Conservation (phyloP, 1,284 basidiomycete species). For the Cryptococcus neoformans region DNA sequence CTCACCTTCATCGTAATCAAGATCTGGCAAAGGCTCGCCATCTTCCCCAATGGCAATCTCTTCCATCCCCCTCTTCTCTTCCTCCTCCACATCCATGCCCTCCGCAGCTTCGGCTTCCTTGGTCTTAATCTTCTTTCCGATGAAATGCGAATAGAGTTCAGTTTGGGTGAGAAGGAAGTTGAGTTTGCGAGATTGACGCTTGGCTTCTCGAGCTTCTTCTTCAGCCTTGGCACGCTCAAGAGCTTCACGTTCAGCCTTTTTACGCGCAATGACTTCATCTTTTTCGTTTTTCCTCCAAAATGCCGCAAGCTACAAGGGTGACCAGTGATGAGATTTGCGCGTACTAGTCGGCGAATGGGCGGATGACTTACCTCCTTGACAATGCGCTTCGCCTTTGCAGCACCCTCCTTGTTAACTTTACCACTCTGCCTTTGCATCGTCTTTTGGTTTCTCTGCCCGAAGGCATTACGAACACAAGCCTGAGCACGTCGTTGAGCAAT, state of each 20-base stretch:
- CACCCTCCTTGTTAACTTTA: slow-evolving; percentile 82
- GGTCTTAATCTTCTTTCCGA: slow-evolving; percentile 97
- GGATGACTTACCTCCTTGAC: slow-evolving; percentile 38
- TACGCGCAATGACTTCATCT: slow-evolving; percentile 82
- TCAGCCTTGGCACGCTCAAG: slow-evolving; percentile 86
- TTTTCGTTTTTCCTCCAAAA: slow-evolving; percentile 99
- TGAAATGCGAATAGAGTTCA: slow-evolving; percentile 98
- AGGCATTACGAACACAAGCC: slow-evolving; percentile 59
- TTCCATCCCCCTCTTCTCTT: slow-evolving; percentile 30
- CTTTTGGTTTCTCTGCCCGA: slow-evolving; percentile 76
- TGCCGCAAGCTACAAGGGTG: slow-evolving; percentile 69
- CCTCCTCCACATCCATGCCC: slow-evolving; percentile 20
- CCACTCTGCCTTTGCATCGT: slow-evolving; percentile 73
- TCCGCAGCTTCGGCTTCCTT: slow-evolving; percentile 70
- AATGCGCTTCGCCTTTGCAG: slow-evolving; percentile 60
- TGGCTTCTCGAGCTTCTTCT: slow-evolving; percentile 94
- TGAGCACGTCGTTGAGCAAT: slow-evolving; percentile 30
- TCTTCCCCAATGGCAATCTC: slow-evolving; percentile 57
- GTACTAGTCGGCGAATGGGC: neutral
- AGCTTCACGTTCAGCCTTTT: slow-evolving; percentile 92
- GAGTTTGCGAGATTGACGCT: slow-evolving; percentile 92
- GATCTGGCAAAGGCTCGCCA: slow-evolving; percentile 62
- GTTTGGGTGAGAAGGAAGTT: slow-evolving; percentile 99
- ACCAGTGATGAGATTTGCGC: neutral
- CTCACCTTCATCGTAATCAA: slow-evolving; percentile 92